Percentiles rank a stretch among this genome's conserved stretches.
Evolutionary conservation across 352 stramenopile species (phyloP).

Genomic region (Pythium grandisporangium): DNA sequence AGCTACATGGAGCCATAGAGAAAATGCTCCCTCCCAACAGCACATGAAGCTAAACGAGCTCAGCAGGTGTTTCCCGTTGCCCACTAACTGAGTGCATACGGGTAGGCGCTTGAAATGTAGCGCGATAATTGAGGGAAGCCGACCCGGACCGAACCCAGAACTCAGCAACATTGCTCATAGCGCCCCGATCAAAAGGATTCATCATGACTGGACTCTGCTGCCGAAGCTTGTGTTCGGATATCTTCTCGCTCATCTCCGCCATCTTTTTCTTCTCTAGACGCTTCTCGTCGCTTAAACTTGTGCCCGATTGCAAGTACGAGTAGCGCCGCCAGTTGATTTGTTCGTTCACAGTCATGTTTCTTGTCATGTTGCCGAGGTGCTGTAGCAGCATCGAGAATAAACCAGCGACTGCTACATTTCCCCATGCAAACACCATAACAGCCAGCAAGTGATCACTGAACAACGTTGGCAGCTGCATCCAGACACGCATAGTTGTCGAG

Average conservation of each 20-base stretch:
- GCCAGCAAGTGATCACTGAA: constrained; percentile 42
- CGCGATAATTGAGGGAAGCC: constrained; percentile 9
- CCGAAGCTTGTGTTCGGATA: no score
- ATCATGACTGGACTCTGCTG: no score
- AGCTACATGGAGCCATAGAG: no score
- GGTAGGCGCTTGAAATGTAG: constrained; percentile 8
- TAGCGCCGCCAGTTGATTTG: constrained; percentile 79
- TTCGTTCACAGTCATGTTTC: constrained; percentile 80
- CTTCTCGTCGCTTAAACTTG: background rate
- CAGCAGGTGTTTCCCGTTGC: no score
- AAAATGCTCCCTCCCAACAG: no score
- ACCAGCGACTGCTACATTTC: constrained; percentile 26
- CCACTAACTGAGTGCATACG: no score
- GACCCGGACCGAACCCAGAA: constrained; percentile 11
- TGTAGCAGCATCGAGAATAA: constrained; percentile 55
- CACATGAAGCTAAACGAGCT: no score
- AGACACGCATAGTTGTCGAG: constrained; percentile 34
- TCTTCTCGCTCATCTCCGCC: no score
- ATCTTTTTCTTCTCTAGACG: constrained; percentile 13
- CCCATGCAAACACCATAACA: constrained; percentile 55
- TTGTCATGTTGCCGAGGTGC: constrained; percentile 49
- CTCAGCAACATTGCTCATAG: constrained; percentile 7
- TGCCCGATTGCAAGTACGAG: constrained; percentile 32
- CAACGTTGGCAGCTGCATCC: constrained; percentile 44
- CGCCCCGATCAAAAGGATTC: constrained; percentile 12